Percentiles rank a stretch among this genome's conserved stretches.
phyloP scores from a whole-genome alignment of 169 alveolate genomes.

The Cryptosporidium ryanae region DNA sequence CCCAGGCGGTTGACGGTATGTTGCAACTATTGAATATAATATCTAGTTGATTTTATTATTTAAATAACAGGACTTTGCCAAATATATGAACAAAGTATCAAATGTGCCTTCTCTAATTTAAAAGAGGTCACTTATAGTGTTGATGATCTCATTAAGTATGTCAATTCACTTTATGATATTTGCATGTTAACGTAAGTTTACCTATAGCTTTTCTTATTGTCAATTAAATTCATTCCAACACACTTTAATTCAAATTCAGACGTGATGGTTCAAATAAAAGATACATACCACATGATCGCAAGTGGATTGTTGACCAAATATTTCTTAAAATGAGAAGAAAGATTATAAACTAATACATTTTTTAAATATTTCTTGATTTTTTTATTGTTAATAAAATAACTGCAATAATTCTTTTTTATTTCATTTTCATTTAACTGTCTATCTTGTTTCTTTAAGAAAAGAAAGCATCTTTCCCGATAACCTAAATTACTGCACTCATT shows the following conservation, averaged over 20 bases:
- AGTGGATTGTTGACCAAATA: constrained; percentile 71
- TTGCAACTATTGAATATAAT: background rate
- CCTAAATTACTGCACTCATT: too few relatives aligned
- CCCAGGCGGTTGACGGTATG: constrained; percentile 72
- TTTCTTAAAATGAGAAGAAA: constrained; percentile 49
- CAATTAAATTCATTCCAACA: background rate
- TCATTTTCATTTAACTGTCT: too few relatives aligned
- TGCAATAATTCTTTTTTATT: too few relatives aligned
- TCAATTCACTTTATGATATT: constrained; percentile 71
- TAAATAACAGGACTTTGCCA: constrained; percentile 50
- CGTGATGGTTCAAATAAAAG: constrained; percentile 68
- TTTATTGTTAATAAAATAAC: too few relatives aligned
- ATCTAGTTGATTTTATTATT: background rate
- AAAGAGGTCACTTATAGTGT: constrained; percentile 64
- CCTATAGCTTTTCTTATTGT: background rate
- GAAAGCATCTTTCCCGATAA: too few relatives aligned
- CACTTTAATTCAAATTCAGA: background rate
- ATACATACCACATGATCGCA: constrained; percentile 71
- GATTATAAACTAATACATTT: background rate
- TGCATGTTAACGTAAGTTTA: constrained; percentile 73
- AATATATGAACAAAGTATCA: constrained; percentile 70
- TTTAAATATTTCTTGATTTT: background rate
- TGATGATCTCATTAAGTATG: constrained; percentile 50
- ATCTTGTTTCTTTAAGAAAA: too few relatives aligned
- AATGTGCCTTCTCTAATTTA: constrained; percentile 61